A percentile compares a stretch with the other conserved stretches of the same genome.
phyloP scores from a whole-genome alignment of 2,329 filamentous ascomycete species.

The Zymoseptoria passerinii region DNA sequence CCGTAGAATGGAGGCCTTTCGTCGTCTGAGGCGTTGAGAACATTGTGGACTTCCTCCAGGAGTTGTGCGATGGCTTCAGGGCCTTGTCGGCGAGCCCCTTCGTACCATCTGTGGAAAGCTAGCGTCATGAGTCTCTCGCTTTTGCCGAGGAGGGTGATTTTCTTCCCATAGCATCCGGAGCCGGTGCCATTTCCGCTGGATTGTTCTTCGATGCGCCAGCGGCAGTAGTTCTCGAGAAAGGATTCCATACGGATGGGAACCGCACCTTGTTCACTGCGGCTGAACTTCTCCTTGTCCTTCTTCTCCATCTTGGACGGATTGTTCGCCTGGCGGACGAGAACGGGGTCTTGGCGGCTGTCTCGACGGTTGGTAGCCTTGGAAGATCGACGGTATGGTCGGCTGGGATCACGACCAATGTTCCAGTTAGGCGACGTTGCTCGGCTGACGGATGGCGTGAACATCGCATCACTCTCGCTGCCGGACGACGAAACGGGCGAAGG shows the following conservation, averaged over 20 bases:
- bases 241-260: conserved; percentile 12
- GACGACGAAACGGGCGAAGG: neutral
- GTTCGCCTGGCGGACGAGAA: neutral
- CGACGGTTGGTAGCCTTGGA: neutral
- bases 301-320: conserved; percentile 10
- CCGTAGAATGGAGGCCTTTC: neutral
- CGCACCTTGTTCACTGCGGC: conserved; percentile 8
- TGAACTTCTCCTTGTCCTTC: conserved; percentile 14
- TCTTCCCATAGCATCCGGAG: conserved; percentile 11
- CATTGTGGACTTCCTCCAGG: neutral
- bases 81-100: conserved; percentile 3
- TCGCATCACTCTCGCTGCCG: conserved; percentile 6
- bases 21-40: conserved; percentile 3
- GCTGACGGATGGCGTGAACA: conserved; percentile 10
- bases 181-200: conserved; percentile 16
- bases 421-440: conserved; percentile 7
- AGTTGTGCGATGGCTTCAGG: conserved; percentile 1
- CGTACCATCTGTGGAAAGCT: conserved; percentile 3
- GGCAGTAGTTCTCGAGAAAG: conserved; percentile 3
- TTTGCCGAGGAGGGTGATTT: conserved; percentile 11
- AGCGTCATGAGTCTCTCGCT: neutral
- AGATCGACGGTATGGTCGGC: neutral
- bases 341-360: neutral
- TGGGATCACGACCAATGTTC: neutral
- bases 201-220: conserved; percentile 11